phyloP scores from a whole-genome alignment of 192 early-diverging fungal genomes.

The Entomortierella chlamydospora region DNA sequence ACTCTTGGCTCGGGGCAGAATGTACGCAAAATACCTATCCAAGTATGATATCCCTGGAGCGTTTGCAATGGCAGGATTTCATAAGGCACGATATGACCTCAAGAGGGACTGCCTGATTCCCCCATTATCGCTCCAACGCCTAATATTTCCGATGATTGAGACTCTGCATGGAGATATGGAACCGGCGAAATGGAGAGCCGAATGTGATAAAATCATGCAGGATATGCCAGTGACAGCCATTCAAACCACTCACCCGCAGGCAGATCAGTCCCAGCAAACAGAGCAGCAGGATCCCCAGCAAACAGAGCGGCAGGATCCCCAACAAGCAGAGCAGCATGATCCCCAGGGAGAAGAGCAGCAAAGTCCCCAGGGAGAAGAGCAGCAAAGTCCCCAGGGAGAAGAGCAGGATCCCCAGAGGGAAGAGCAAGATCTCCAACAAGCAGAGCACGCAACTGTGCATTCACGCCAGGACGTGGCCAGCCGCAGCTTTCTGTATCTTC shows the following conservation, averaged over 20 bases:
- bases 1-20: neutral
- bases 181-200: neutral
- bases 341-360: neutral
- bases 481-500: neutral
- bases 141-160: constrained; percentile 5
- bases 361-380: neutral
- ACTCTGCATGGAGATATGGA: neutral
- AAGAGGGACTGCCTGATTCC: neutral
- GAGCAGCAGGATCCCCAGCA: neutral
- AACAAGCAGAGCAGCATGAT: too few relatives aligned
- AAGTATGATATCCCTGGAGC: neutral
- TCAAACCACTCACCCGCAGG: neutral
- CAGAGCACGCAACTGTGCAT: too few relatives aligned
- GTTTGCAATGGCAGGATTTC: constrained; percentile 13
- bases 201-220: constrained; percentile 12
- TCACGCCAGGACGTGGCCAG: neutral
- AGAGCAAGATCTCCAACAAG: too few relatives aligned
- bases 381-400: neutral
- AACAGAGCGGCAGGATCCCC: too few relatives aligned
- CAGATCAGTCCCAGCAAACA: neutral
- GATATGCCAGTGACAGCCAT: neutral
- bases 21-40: neutral
- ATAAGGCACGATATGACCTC: neutral
- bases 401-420: neutral
- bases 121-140: constrained; percentile 9